These are phyloP conservation scores for Aspergillus versicolor DNA, from an alignment of 2,329 filamentous ascomycete genomes.

Conservation along the genomic window DNA sequence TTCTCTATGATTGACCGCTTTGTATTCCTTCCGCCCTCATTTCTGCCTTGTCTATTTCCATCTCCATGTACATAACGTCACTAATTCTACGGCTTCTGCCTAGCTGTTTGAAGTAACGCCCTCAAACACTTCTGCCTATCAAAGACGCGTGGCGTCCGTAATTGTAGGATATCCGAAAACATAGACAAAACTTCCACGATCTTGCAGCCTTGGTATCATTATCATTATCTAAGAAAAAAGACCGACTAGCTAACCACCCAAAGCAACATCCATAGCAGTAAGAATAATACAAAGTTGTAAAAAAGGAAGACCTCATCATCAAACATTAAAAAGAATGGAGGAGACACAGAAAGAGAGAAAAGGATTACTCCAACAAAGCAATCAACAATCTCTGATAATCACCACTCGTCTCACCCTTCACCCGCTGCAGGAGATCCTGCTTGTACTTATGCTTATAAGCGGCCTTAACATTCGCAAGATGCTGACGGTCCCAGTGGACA, in stretches of 20 bases:
- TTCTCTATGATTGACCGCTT: too few species aligned
- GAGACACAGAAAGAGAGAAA: not conserved
- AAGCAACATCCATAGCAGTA: not conserved
- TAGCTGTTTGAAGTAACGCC: not conserved
- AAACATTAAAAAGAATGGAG: not conserved
- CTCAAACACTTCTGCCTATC: too few species aligned
- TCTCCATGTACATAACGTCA: not conserved
- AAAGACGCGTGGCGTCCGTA: too few species aligned
- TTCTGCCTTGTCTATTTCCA: not conserved
- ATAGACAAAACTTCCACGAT: not conserved
- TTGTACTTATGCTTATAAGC: constrained; percentile 73
- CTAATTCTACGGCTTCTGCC: not conserved
- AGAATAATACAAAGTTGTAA: not conserved
- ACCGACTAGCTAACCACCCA: not conserved
- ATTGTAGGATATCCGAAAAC: too few species aligned
- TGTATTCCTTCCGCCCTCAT: not conserved
- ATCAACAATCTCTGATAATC: constrained; percentile 78
- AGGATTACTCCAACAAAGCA: constrained; percentile 53
- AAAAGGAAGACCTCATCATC: not conserved
- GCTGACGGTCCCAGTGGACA: constrained; percentile 76
- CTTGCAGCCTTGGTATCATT: not conserved
- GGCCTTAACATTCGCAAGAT: constrained; percentile 73
- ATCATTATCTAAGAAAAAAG: not conserved
- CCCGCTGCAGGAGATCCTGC: constrained; percentile 65
- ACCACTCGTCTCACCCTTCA: constrained; percentile 80